A percentile compares a stretch with the other conserved stretches of the same genome.
These are phyloP conservation scores for Mucor circinelloides DNA, from an alignment of 371 early-diverging fungal species.

Conservation along the genomic window DNA sequence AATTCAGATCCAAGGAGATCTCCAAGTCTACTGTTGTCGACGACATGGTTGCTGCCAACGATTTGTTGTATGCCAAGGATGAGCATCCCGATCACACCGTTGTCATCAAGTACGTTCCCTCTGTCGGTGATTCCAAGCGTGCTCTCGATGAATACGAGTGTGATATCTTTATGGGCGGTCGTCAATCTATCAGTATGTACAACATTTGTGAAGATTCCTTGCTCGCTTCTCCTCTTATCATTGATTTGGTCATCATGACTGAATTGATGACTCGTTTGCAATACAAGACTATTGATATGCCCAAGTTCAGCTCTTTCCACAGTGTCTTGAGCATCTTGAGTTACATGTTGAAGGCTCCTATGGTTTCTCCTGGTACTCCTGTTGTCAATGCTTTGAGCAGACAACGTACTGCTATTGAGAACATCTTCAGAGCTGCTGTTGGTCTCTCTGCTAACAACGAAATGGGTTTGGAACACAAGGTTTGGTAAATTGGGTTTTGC, in stretches of 20 bases:
- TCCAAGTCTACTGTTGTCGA: conserved; percentile 97
- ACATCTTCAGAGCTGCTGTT: conserved; percentile 94
- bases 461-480: conserved; percentile 88
- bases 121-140: conserved; percentile 97
- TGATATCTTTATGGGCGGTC: conserved; percentile 98
- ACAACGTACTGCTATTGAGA: conserved; percentile 95
- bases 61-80: conserved; percentile 79
- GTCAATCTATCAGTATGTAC: conserved; percentile 94
- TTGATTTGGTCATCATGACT: conserved; percentile 91
- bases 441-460: conserved; percentile 91
- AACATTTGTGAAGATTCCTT: conserved; percentile 98
- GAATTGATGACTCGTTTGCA: conserved; percentile 95
- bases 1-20: conserved; percentile 98
- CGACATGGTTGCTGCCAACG: conserved; percentile 96
- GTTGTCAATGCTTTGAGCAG: conserved; percentile 93
- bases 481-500: conserved; percentile 51
- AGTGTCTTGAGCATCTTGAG: conserved; percentile 88
- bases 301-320: conserved; percentile 84
- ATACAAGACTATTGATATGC: conserved; percentile 73
- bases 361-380: conserved; percentile 89
- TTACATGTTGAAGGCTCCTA: conserved; percentile 92
- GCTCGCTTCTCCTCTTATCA: conserved; percentile 94
- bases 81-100: conserved; percentile 97
- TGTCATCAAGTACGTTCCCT: conserved; percentile 97
- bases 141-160: conserved; percentile 97